These are phyloP conservation scores for Cyberlindnera subsufficiens DNA, from an alignment of 805 yeast genomes.

Conservation along the genomic window DNA sequence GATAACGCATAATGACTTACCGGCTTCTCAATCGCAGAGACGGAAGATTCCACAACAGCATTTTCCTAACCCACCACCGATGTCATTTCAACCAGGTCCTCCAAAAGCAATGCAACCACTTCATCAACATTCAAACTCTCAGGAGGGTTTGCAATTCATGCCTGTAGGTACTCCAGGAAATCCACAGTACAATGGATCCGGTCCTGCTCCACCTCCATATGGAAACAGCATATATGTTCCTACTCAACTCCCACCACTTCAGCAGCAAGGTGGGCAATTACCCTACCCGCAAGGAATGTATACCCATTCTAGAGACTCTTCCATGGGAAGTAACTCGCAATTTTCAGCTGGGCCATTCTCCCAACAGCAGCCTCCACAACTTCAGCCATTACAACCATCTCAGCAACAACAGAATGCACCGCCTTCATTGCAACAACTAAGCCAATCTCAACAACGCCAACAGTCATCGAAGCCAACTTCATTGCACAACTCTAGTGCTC, in stretches of 20 bases:
- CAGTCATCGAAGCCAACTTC: slow-evolving; percentile 1
- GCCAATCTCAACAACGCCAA: slow-evolving; percentile 1
- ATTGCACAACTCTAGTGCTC: not conserved
- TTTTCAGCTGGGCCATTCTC: slow-evolving; percentile 6
- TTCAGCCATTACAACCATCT: slow-evolving; percentile 2
- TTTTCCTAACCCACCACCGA: slow-evolving; percentile 23
- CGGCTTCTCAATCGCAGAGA: slow-evolving; percentile 27
- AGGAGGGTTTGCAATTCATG: slow-evolving; percentile 15
- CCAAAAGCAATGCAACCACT: slow-evolving; percentile 7
- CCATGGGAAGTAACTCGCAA: slow-evolving; percentile 8
- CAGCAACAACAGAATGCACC: slow-evolving; percentile 1
- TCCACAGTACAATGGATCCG: slow-evolving; percentile 2
- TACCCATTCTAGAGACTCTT: slow-evolving; percentile 12
- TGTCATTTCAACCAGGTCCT: slow-evolving; percentile 30
- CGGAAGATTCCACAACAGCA: slow-evolving; percentile 24
- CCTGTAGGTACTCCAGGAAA: slow-evolving; percentile 9
- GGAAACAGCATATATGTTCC: slow-evolving; percentile 4
- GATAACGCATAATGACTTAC: slow-evolving; percentile 37
- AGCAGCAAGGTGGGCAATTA: slow-evolving; percentile 5
- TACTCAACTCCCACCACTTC: slow-evolving; percentile 15
- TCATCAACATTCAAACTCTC: slow-evolving; percentile 5
- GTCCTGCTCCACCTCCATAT: slow-evolving; percentile 5
- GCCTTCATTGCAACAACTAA: slow-evolving; percentile 1
- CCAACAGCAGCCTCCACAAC: slow-evolving; percentile 1
- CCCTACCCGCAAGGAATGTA: slow-evolving; percentile 8